Percentiles rank a stretch among this genome's conserved stretches.
Conservation (phyloP, 139 green algal genomes). For the Chlamydomonas schloesseri region DNA sequence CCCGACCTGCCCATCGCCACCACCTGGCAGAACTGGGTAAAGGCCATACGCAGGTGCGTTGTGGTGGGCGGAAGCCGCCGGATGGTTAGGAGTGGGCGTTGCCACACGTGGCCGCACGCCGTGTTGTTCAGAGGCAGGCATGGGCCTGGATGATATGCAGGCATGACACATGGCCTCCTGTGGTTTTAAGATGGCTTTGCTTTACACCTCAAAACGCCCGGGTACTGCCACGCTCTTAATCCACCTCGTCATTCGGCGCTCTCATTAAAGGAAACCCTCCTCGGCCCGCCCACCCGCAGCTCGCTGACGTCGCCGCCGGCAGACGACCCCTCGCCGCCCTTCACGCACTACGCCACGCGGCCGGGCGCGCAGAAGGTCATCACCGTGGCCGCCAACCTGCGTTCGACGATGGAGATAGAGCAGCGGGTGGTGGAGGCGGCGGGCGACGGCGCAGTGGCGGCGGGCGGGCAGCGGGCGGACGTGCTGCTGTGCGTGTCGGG, state of each 20-base stretch:
- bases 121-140: too few species aligned
- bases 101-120: too few species aligned
- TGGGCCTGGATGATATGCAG: too few species aligned
- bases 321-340: slow-evolving; percentile 4
- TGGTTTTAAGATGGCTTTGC: too few species aligned
- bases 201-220: too few species aligned
- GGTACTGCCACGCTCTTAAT: too few species aligned
- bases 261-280: too few species aligned
- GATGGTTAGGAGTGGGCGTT: too few species aligned
- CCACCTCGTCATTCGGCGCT: too few species aligned
- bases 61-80: too few species aligned
- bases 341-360: slow-evolving; percentile 30
- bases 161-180: too few species aligned
- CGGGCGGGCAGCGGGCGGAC: slow-evolving; percentile 45
- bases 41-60: slow-evolving; percentile 1
- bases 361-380: slow-evolving; percentile 32
- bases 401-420: neutral
- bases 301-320: neutral
- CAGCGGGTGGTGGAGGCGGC: slow-evolving; percentile 29
- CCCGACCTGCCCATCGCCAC: slow-evolving; percentile 79
- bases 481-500: slow-evolving; percentile 81
- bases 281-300: neutral
- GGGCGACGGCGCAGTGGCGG: neutral
- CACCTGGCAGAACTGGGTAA: slow-evolving; percentile 67
- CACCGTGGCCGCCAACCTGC: slow-evolving; percentile 38